These are phyloP conservation scores for Allomyces arbusculus DNA, from an alignment of 192 early-diverging fungal species.

Conservation along the genomic window DNA sequence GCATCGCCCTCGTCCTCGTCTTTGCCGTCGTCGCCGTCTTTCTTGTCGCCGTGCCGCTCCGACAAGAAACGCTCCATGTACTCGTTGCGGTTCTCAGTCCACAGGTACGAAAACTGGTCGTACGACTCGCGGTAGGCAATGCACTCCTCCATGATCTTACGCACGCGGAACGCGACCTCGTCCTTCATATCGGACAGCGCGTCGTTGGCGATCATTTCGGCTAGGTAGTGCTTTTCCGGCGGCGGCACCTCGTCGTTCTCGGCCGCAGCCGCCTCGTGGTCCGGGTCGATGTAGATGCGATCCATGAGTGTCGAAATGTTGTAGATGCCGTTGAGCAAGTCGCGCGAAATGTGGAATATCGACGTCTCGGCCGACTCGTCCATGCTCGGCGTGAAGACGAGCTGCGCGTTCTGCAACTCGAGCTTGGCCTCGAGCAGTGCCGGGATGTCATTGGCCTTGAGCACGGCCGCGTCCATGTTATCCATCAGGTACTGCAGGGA, in stretches of 20 bases:
- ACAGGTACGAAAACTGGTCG: constrained; percentile 39
- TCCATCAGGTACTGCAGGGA: constrained; percentile 30
- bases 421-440: constrained; percentile 37
- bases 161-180: constrained; percentile 18
- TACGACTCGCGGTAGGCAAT: constrained; percentile 27
- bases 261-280: constrained; percentile 6
- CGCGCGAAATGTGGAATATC: constrained; percentile 17
- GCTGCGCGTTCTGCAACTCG: constrained; percentile 28
- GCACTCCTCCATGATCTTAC: constrained; percentile 29
- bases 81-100: constrained; percentile 47
- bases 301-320: constrained; percentile 30
- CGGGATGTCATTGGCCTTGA: constrained; percentile 20
- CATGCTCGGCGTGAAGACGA: constrained; percentile 39
- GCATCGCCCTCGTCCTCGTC: constrained; percentile 9
- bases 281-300: constrained; percentile 11
- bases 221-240: constrained; percentile 25
- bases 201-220: constrained; percentile 30
- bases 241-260: constrained; percentile 6
- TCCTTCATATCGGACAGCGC: constrained; percentile 14
- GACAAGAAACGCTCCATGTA: constrained; percentile 38
- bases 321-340: constrained; percentile 34
- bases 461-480: constrained; percentile 30
- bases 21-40: constrained; percentile 8
- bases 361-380: constrained; percentile 22
- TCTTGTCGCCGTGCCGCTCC: constrained; percentile 11